phyloP scores from a whole-genome alignment of 805 yeast genomes.

The Myxozyma udenii region DNA sequence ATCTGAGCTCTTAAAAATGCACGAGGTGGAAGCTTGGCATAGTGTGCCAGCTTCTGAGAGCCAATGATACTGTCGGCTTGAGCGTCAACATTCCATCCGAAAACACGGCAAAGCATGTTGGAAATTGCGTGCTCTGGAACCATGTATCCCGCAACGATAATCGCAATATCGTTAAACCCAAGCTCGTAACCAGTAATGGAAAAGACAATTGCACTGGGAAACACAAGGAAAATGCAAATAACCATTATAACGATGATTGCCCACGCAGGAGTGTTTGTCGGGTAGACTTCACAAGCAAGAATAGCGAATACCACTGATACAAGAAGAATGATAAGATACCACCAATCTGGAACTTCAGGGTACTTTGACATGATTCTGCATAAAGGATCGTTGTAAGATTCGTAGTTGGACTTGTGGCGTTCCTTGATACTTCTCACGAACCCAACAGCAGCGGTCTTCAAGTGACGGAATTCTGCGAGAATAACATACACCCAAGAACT shows the following conservation, averaged over 20 bases:
- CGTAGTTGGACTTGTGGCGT: slow-evolving; percentile 5
- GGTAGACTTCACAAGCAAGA: slow-evolving; percentile 43
- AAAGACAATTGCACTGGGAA: slow-evolving; percentile 61
- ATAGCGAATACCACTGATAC: slow-evolving; percentile 48
- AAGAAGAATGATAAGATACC: slow-evolving; percentile 51
- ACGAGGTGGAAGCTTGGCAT: slow-evolving; percentile 61
- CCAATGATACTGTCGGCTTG: slow-evolving; percentile 56
- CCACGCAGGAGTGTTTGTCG: slow-evolving; percentile 58
- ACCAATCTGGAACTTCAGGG: slow-evolving; percentile 62
- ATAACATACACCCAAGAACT: slow-evolving; percentile 16
- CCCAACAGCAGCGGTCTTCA: slow-evolving; percentile 6
- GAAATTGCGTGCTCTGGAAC: slow-evolving; percentile 51
- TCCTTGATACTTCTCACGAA: slow-evolving; percentile 33
- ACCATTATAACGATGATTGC: slow-evolving; percentile 56
- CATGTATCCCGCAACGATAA: slow-evolving; percentile 62
- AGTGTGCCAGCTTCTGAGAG: slow-evolving; percentile 63
- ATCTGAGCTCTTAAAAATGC: slow-evolving; percentile 53
- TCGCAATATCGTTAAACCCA: slow-evolving; percentile 62
- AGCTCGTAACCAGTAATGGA: slow-evolving; percentile 61
- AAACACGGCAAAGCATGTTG: slow-evolving; percentile 54
- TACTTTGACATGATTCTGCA: slow-evolving; percentile 55
- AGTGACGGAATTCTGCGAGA: slow-evolving; percentile 13
- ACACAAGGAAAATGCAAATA: slow-evolving; percentile 53
- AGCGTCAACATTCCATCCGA: slow-evolving; percentile 51
- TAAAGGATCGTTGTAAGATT: slow-evolving; percentile 16